Base-by-base conservation (phyloP, 2,329 filamentous ascomycete genomes). In the Cercospora canescens region DNA sequence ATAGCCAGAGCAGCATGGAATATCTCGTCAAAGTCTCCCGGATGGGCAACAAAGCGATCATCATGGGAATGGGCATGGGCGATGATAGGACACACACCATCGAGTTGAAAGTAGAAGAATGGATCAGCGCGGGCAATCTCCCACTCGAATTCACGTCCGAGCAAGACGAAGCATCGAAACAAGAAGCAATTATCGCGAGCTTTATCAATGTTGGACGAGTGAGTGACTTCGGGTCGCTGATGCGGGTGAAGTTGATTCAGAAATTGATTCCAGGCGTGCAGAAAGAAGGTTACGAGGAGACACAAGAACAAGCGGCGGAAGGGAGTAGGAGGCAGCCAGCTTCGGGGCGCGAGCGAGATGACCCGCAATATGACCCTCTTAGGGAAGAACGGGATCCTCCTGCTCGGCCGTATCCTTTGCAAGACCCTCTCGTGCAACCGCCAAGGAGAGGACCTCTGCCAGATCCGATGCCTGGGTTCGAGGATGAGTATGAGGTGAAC, bases 401-500 rank as follows among this genome's bases (percentile, higher is more conserved):
- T 28, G 88, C 89, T 18, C 85, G 86, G 14, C 91, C 91, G 4
- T 86, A 89, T 69, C 91, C 91, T 0, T 88, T 89, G 69, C 69
- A 74, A 28, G 76, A 78, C 56, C 74, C 89, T 87, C n/a, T 84
- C 91, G 37, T 87, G 85, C 58, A 62, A 37, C 69, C 67, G 28
- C 64, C 62, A 3, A 11, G 85, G 0, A 83, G 86, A 48, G 83
- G 83, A 21, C 91, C 91, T 1, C 75, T 88, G 16, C 93, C 94
- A 0, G 80, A 85, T 71, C 88, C 90, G 0, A 94, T 94, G 0
- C 95, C 95, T 0, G 92, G 88, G 21, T 98, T 98, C 71, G 95
- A 98, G 71, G 94, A 99, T 76, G 93, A 97, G 75, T 90, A 93
- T 73, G 92, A 97, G 69, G 85, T 97, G 66, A 88, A 91, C 67